These are phyloP conservation scores for Eutypa lata DNA, from an alignment of 2,329 filamentous ascomycete genomes.

Conservation along the genomic window DNA sequence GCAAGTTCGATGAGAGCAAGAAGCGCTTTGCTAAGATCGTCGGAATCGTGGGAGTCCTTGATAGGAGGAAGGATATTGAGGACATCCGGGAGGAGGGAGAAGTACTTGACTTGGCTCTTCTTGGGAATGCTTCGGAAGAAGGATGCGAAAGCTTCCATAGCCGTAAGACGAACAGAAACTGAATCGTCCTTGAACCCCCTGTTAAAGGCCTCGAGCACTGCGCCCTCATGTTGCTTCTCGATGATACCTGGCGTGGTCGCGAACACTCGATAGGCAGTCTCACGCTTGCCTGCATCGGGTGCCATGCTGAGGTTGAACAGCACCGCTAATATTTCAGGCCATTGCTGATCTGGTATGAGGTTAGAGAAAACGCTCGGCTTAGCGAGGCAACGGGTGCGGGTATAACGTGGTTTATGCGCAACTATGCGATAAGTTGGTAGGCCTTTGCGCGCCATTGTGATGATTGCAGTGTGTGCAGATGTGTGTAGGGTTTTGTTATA, in stretches of 20 bases:
- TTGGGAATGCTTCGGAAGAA: conserved; percentile 92
- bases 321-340: conserved; percentile 82
- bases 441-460: background rate
- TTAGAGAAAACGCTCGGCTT: conserved; percentile 11
- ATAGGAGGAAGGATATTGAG: conserved; percentile 92
- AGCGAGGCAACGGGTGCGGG: background rate
- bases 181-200: conserved; percentile 89
- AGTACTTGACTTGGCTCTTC: conserved; percentile 87
- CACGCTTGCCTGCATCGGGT: conserved; percentile 75
- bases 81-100: conserved; percentile 79
- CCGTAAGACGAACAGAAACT: conserved; percentile 80
- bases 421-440: background rate
- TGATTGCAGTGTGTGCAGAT: background rate
- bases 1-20: conserved; percentile 91
- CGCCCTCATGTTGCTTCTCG: conserved; percentile 89
- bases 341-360: conserved; percentile 65
- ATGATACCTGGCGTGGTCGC: conserved; percentile 93
- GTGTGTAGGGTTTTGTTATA: too few species aligned
- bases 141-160: conserved; percentile 93
- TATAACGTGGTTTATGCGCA: background rate
- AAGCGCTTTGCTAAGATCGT: conserved; percentile 85
- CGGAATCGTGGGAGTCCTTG: conserved; percentile 86
- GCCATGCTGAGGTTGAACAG: conserved; percentile 92
- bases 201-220: conserved; percentile 84
- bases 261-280: conserved; percentile 93